Conservation (phyloP, 2,329 filamentous ascomycete genomes). For the Fusarium virguliforme region DNA sequence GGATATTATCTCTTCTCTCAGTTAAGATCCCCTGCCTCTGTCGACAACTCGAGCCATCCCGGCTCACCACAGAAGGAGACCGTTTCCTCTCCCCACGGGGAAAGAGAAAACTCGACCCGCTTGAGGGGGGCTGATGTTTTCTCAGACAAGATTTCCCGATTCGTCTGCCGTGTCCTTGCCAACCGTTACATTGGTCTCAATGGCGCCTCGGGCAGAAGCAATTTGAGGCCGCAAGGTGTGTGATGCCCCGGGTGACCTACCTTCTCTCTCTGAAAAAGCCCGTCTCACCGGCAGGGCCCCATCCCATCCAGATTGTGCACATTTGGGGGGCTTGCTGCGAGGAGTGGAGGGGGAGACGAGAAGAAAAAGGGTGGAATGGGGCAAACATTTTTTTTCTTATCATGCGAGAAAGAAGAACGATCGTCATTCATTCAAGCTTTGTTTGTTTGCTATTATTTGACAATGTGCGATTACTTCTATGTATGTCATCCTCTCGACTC, state of each 20-base stretch:
- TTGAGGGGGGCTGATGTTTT: constrained; percentile 7
- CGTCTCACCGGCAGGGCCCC: constrained; percentile 28
- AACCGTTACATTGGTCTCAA: constrained; percentile 27
- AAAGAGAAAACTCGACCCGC: constrained; percentile 29
- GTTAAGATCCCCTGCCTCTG: not conserved
- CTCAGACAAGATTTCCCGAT: constrained; percentile 31
- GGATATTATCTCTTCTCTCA: not conserved
- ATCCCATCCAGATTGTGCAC: constrained; percentile 16
- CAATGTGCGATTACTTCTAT: constrained; percentile 50
- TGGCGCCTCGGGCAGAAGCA: constrained; percentile 45
- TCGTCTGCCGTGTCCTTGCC: constrained; percentile 32
- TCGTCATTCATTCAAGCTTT: constrained; percentile 13
- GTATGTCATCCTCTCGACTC: constrained; percentile 14
- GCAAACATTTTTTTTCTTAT: not conserved
- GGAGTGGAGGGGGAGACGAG: not conserved
- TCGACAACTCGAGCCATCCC: not conserved
- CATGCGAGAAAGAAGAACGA: constrained; percentile 22
- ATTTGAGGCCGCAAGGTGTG: constrained; percentile 32
- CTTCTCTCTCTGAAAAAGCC: constrained; percentile 10
- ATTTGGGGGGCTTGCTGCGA: constrained; percentile 14
- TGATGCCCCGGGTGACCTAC: constrained; percentile 30
- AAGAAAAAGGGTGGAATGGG: constrained; percentile 21
- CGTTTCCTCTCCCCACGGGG: constrained; percentile 39
- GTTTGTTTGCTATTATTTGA: constrained; percentile 7
- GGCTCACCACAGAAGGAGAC: not conserved